Evolutionary conservation across 345 rosid species (phyloP), one percentile per base, ranked within the genome.

Genomic region (Arabidopsis suecica): DNA sequence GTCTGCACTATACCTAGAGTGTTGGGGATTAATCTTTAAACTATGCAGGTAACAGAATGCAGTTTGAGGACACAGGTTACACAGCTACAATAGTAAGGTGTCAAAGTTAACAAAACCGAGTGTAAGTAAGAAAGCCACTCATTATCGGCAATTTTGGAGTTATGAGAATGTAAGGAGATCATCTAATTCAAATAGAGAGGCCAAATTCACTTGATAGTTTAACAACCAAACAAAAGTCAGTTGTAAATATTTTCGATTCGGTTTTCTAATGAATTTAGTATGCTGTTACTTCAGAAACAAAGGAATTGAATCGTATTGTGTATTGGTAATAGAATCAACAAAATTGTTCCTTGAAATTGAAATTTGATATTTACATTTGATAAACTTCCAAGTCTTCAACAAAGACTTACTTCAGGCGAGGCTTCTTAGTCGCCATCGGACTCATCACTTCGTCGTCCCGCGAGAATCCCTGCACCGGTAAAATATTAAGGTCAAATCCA

Each of bases 51-150:
- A 57, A 83, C 69, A 25, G 96, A 91, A 79, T 79, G 79, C 49
- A 90, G 96, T 72, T 68, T 87, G 81, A 84, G 83, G 81, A 82
- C 93, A 12, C 92, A 88, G 65, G 61, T 78, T 18, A 18, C 85
- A 75, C 98, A 94, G 65, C 70, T 58, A 68, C 78, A 77, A 58
- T 72, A 67, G 5, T 28, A 16, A 61, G 30, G 76, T 82, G 70
- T 40, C 81, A 65, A 50, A 70, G 76, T 77, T 32, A 84, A 82
- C 80, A 79, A 57, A 80, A 7, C 49, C 9, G 78, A 72, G 58
- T 73, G 69, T 84, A 38, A 61, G 76, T 49, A 37, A 49, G 51
- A 71, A 49, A 49, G 14, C 14, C 2, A 61, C 42, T 2, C 61
- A 30, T 37, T 10, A 60, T 49, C 38, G 20, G 10, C 41, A 30